A percentile compares a stretch with the other conserved stretches of the same genome.
These are phyloP conservation scores for Botrytis tulipae DNA, from an alignment of 2,329 filamentous ascomycete species.

Conservation along the genomic window DNA sequence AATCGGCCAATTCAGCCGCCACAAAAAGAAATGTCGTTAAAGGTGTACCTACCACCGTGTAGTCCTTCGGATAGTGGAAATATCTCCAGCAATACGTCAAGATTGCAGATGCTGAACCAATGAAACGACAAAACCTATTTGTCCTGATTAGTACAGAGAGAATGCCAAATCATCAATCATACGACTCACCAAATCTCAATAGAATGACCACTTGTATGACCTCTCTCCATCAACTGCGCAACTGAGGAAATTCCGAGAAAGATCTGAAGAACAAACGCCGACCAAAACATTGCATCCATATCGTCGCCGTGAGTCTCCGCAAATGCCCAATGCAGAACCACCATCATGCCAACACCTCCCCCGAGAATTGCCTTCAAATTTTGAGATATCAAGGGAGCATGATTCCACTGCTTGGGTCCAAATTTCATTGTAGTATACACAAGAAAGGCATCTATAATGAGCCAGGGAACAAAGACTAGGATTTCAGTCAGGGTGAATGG, in stretches of 20 bases:
- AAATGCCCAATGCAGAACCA: background rate
- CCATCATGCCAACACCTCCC: background rate
- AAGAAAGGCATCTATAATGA: background rate
- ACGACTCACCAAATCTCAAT: background rate
- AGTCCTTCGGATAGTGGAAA: background rate
- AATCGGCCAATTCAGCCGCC: background rate
- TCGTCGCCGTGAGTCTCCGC: background rate
- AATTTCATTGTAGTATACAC: background rate
- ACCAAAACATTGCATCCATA: background rate
- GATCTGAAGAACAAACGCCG: background rate
- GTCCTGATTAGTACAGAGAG: background rate
- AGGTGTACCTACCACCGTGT: background rate
- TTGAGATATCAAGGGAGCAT: background rate
- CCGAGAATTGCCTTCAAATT: background rate
- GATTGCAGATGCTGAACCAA: background rate
- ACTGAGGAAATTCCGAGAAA: background rate
- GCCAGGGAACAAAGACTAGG: background rate
- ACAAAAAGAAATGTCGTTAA: background rate
- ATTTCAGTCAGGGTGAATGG: background rate
- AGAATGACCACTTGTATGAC: background rate
- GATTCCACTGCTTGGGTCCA: background rate
- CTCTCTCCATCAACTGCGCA: constrained; percentile 1
- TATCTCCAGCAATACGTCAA: constrained; percentile 4
- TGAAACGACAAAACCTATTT: background rate
- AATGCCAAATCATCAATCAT: too few species aligned